Base-by-base conservation (phyloP, 306 rosid species). In the Prunus salicina region DNA sequence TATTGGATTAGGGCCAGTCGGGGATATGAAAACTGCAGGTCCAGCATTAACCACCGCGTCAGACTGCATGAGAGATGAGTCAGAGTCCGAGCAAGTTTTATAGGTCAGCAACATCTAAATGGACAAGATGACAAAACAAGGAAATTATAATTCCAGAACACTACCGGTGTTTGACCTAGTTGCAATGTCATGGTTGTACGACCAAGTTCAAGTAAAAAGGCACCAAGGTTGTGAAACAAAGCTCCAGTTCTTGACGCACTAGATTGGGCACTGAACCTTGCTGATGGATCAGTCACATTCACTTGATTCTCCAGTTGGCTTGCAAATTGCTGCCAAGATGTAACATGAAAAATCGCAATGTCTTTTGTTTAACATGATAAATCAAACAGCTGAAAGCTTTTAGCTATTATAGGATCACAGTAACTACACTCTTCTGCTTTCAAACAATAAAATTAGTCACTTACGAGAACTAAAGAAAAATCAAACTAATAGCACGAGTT, bases 11-110 rank as follows among this genome's bases (percentile, higher is more conserved):
- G 99, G 99, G 81, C 93, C 90, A 67, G 90, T 71, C 65, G 91
- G 92, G 57, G 98, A 92, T 88, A 96, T 87, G 85, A 88, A 96
- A 83, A 93, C 97, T 72, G 99, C 98, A 57, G 98, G 99, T 52
- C 99, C 99, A 32, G 94, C 93, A 81, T 93, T 96, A 80, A 93
- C 98, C 63, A 93, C 93, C 2, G 98, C 99, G 74, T 93, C 98
- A 38, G 97, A 83, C 99, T 96, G 90, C 83, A 87, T 47, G 69
- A n/a, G 30, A 69, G 49, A 64, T 67, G 38, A 71, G 61, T 69
- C 13, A 53, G 12, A 87, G 64, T 67, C 16, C 28, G 5, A 87
- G 46, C 13, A 75, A 74, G 6, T 1, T 46, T 69, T 51, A 58
- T 10, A 66, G 30, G 58, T 67, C 78, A 82, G 56, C 34, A 68